phyloP scores from a whole-genome alignment of 2,329 filamentous ascomycete species.

The Juglanconis sp. region DNA sequence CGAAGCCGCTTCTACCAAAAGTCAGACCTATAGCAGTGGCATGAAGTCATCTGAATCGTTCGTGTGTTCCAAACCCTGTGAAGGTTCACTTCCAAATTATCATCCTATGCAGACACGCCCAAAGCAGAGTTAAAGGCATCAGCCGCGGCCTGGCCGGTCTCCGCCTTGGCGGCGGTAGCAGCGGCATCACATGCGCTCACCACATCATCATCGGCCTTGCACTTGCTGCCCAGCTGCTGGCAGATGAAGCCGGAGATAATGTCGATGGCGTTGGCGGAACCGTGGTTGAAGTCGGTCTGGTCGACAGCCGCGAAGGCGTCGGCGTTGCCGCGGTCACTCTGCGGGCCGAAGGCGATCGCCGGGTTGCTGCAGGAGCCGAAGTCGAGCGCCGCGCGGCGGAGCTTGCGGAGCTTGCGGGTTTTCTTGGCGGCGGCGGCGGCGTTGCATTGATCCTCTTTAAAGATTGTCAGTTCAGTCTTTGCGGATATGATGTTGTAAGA shows the following conservation, averaged over 20 bases:
- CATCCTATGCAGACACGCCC: slow-evolving; percentile 26
- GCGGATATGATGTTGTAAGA: not conserved
- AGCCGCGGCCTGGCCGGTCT: slow-evolving; percentile 34
- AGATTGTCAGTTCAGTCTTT: not conserved
- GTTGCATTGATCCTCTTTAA: slow-evolving; percentile 33
- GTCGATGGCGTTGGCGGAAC: slow-evolving; percentile 39
- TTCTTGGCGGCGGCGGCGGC: slow-evolving; percentile 22
- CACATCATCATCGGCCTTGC: slow-evolving; percentile 29
- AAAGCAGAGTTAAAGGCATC: slow-evolving; percentile 38
- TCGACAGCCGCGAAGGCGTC: slow-evolving; percentile 38
- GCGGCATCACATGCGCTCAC: slow-evolving; percentile 32
- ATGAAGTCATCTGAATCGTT: too few species aligned
- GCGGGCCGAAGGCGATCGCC: slow-evolving; percentile 45
- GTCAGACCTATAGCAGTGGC: too few species aligned
- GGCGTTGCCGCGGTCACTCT: slow-evolving; percentile 46
- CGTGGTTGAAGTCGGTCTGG: slow-evolving; percentile 47
- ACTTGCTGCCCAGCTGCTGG: slow-evolving; percentile 32
- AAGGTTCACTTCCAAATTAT: not conserved
- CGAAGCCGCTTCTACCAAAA: not conserved
- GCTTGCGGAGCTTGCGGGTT: slow-evolving; percentile 22
- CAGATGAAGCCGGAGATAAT: slow-evolving; percentile 38
- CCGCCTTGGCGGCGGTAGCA: slow-evolving; percentile 29
- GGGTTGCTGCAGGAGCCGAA: slow-evolving; percentile 47
- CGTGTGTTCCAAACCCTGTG: too few species aligned
- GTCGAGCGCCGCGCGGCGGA: slow-evolving; percentile 28